Evolutionary conservation across 306 rosid species (phyloP).

Genomic region (Quercus robur): DNA sequence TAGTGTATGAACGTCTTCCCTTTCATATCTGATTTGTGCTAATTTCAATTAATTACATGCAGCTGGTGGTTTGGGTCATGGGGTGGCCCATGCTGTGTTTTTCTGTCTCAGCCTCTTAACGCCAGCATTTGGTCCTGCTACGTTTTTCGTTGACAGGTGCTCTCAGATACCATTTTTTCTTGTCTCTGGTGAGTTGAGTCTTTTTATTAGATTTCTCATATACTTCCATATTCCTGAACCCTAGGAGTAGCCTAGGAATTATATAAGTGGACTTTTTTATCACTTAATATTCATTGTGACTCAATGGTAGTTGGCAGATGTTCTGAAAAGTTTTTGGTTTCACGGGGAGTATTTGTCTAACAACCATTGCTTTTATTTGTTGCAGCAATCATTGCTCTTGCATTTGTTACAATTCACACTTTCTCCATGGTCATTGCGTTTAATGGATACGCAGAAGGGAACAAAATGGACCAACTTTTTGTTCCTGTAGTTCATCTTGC

Average conservation of each 20-base stretch:
- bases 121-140: constrained; percentile 95
- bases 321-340: constrained; percentile 7
- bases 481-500: constrained; percentile 74
- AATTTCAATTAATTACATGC: constrained; percentile 29
- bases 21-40: background rate
- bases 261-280: constrained; percentile 2
- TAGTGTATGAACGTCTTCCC: background rate
- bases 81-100: constrained; percentile 94
- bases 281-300: background rate
- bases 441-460: constrained; percentile 81
- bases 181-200: constrained; percentile 70
- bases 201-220: constrained; percentile 9
- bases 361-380: constrained; percentile 19
- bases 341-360: constrained; percentile 2
- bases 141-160: constrained; percentile 72
- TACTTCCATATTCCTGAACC: background rate
- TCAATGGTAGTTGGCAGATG: background rate
- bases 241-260: background rate
- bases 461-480: constrained; percentile 68
- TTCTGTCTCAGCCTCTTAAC: constrained; percentile 94
- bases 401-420: constrained; percentile 90
- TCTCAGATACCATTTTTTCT: constrained; percentile 85
- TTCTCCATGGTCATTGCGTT: constrained; percentile 97
- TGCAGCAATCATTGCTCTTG: constrained; percentile 85
- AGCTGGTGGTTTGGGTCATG: constrained; percentile 99